A percentile compares a stretch with the other conserved stretches of the same genome.
Evolutionary conservation across 2,329 filamentous ascomycete species (phyloP).

Genomic region (Monosporascus sp.): DNA sequence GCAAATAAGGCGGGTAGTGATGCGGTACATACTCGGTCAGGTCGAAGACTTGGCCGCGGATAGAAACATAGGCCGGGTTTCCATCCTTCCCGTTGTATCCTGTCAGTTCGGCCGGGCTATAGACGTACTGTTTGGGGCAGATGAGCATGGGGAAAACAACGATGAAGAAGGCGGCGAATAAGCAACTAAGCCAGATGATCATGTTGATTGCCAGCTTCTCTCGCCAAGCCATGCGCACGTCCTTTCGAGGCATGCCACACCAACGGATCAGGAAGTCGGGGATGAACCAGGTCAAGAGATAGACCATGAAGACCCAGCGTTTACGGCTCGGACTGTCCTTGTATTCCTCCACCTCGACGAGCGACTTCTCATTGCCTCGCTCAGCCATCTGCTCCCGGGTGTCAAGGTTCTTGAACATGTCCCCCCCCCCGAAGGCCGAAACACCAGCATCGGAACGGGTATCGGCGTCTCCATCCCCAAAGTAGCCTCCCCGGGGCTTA

Average conservation of each 20-base stretch:
- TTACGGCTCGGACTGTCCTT: slow-evolving; percentile 74
- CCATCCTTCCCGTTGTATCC: slow-evolving; percentile 67
- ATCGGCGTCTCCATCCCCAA: slow-evolving; percentile 73
- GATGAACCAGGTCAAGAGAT: slow-evolving; percentile 76
- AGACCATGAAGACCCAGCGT: slow-evolving; percentile 85
- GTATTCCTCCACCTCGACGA: slow-evolving; percentile 85
- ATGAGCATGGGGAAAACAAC: slow-evolving; percentile 81
- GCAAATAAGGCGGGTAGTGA: slow-evolving; percentile 69
- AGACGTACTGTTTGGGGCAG: slow-evolving; percentile 89
- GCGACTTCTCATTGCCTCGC: slow-evolving; percentile 83
- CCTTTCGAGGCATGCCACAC: slow-evolving; percentile 81
- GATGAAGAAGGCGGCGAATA: slow-evolving; percentile 79
- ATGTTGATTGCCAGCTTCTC: slow-evolving; percentile 98
- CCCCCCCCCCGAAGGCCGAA: slow-evolving; percentile 85
- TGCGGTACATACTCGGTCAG: slow-evolving; percentile 65
- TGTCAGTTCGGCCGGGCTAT: slow-evolving; percentile 69
- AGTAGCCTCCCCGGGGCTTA: slow-evolving; percentile 73
- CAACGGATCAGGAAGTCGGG: slow-evolving; percentile 77
- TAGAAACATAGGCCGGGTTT: slow-evolving; percentile 64
- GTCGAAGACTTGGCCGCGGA: slow-evolving; percentile 87
- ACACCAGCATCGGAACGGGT: slow-evolving; percentile 84
- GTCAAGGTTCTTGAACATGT: slow-evolving; percentile 97
- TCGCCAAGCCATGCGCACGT: slow-evolving; percentile 88
- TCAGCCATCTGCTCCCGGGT: slow-evolving; percentile 93
- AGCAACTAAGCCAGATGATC: slow-evolving; percentile 87